Conservation (phyloP, 208 protist genomes). For the Trypanosomatidae sp. region DNA sequence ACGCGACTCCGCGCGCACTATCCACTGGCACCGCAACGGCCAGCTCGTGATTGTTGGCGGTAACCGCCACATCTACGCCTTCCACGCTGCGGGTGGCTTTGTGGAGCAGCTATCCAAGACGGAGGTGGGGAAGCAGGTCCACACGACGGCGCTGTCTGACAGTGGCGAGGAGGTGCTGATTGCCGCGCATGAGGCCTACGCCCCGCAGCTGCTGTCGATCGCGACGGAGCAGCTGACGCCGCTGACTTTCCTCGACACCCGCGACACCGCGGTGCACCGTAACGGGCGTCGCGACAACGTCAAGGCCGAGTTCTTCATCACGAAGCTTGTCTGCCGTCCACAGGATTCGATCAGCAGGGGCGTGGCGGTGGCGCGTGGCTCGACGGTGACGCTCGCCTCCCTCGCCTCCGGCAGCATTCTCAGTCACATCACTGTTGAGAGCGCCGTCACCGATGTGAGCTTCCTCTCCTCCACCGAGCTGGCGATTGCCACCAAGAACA, state of each 20-base stretch:
- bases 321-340: slow-evolving; percentile 28
- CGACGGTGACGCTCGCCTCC: slow-evolving; percentile 61
- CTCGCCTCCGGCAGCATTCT: slow-evolving; percentile 68
- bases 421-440: slow-evolving; percentile 46
- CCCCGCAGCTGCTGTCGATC: slow-evolving; percentile 55
- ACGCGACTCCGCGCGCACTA: slow-evolving; percentile 57
- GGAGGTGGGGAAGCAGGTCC: slow-evolving; percentile 41
- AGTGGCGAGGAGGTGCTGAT: slow-evolving; percentile 74
- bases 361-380: slow-evolving; percentile 57
- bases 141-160: slow-evolving; percentile 55
- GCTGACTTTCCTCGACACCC: slow-evolving; percentile 69
- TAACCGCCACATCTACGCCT: slow-evolving; percentile 79
- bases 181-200: slow-evolving; percentile 56
- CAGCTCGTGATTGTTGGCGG: slow-evolving; percentile 77
- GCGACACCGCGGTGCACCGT: slow-evolving; percentile 59
- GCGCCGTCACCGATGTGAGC: slow-evolving; percentile 42
- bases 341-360: slow-evolving; percentile 14
- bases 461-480: slow-evolving; percentile 64
- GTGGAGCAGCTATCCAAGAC: slow-evolving; percentile 79
- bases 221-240: slow-evolving; percentile 60
- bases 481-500: slow-evolving; percentile 58
- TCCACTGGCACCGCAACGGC: slow-evolving; percentile 86
- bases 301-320: slow-evolving; percentile 63
- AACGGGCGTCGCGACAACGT: slow-evolving; percentile 64
- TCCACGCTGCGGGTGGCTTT: slow-evolving; percentile 79